These are phyloP conservation scores for Paratinospora sagittata DNA, from an alignment of 164 flowering plant species.

Conservation along the genomic window DNA sequence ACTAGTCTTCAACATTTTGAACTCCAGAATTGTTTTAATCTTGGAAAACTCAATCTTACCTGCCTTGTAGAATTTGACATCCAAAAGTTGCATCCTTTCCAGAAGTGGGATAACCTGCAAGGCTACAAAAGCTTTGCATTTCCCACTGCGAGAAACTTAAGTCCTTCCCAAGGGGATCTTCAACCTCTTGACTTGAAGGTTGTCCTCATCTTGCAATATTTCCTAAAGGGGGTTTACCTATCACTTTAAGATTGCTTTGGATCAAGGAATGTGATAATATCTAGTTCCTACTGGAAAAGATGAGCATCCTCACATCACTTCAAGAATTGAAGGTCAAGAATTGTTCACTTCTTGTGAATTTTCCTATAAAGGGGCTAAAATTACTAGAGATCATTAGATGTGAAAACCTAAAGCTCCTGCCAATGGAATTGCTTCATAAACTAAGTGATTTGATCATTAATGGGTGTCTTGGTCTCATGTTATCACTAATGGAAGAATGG, in stretches of 20 bases:
- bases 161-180: background rate
- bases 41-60: background rate
- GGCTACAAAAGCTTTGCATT: background rate
- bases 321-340: background rate
- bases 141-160: background rate
- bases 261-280: background rate
- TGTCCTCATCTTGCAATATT: background rate
- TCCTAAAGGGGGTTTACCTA: background rate
- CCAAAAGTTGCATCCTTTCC: background rate
- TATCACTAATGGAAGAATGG: background rate
- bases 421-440: background rate
- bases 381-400: background rate
- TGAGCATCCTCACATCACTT: background rate
- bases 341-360: background rate
- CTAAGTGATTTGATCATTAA: background rate
- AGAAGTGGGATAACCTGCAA: background rate
- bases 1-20: background rate
- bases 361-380: slow-evolving; percentile 1
- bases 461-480: background rate
- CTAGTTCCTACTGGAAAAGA: background rate
- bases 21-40: background rate
- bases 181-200: background rate
- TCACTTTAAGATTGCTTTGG: background rate
- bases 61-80: background rate
- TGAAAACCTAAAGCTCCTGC: background rate